A percentile compares a stretch with the other conserved stretches of the same genome.
Evolutionary conservation across 208 protist genomes (phyloP).

Genomic region (Acanthamoeba castellanii): DNA sequence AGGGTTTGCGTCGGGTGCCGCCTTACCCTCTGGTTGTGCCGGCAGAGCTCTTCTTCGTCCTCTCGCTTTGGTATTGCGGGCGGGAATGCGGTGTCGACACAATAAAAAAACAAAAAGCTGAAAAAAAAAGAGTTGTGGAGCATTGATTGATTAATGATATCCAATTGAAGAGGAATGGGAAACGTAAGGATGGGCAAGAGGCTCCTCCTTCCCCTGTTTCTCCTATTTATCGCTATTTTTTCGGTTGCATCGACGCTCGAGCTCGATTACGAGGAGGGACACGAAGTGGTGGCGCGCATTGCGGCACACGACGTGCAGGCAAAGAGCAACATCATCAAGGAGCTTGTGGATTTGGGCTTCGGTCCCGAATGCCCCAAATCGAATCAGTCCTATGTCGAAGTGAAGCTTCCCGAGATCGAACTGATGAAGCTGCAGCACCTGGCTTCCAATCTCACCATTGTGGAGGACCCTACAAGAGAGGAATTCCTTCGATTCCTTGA

Average conservation of each 20-base stretch:
- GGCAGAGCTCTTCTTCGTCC: too few species aligned
- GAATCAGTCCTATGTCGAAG: background rate
- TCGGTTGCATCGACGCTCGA: background rate
- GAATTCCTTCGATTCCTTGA: background rate
- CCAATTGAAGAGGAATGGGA: too few species aligned
- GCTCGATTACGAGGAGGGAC: background rate
- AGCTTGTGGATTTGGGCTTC: background rate
- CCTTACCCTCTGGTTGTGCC: too few species aligned
- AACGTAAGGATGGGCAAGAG: too few species aligned
- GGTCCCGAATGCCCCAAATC: conserved; percentile 27
- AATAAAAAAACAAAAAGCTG: too few species aligned
- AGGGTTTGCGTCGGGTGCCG: background rate
- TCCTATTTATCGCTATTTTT: background rate
- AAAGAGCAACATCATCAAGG: background rate
- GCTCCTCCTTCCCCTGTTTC: background rate
- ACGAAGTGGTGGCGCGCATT: conserved; percentile 2
- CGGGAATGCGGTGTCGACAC: too few species aligned
- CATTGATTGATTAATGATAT: too few species aligned
- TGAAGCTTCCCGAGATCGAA: background rate
- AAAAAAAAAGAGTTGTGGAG: too few species aligned
- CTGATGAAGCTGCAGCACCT: background rate
- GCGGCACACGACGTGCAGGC: background rate
- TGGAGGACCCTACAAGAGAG: background rate
- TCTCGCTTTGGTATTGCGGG: too few species aligned
- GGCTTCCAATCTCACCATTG: background rate